These are phyloP conservation scores for Rhamnella rubrinervis DNA, from an alignment of 331 rosid genomes.

Conservation along the genomic window DNA sequence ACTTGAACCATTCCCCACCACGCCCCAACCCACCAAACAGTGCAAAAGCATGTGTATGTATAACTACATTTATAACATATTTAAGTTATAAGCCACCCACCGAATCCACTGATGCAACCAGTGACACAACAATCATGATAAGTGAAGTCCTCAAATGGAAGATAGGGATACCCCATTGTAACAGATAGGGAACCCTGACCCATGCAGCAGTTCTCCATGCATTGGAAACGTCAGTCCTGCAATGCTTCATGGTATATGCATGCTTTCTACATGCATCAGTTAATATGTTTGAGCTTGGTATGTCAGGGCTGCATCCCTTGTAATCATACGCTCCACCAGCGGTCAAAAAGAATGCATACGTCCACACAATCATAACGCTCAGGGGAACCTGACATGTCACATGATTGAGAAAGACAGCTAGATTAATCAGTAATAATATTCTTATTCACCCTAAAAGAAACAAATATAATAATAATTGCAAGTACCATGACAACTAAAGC, in stretches of 20 bases:
- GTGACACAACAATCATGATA: slow-evolving; percentile 75
- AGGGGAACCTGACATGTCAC: slow-evolving; percentile 80
- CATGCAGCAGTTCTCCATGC: slow-evolving; percentile 75
- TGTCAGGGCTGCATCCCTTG: slow-evolving; percentile 71
- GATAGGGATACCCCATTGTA: slow-evolving; percentile 88
- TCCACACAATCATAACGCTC: slow-evolving; percentile 70
- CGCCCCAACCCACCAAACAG: neutral
- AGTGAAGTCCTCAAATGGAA: slow-evolving; percentile 77
- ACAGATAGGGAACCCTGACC: slow-evolving; percentile 83
- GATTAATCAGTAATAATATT: slow-evolving; percentile 20
- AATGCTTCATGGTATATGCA: slow-evolving; percentile 79
- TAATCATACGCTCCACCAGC: slow-evolving; percentile 86
- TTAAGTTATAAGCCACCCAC: slow-evolving; percentile 45
- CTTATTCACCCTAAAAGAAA: neutral
- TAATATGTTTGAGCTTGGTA: slow-evolving; percentile 88
- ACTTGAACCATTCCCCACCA: no score
- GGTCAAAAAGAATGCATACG: slow-evolving; percentile 80
- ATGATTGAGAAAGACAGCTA: slow-evolving; percentile 26
- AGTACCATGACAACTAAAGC: neutral
- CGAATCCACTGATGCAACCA: slow-evolving; percentile 88
- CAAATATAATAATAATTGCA: neutral
- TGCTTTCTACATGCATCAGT: slow-evolving; percentile 80
- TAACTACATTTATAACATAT: neutral
- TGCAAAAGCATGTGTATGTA: neutral
- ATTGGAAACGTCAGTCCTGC: slow-evolving; percentile 82